Evolutionary conservation across 352 stramenopile species (phyloP).

Genomic region (Aphanomyces invadans): DNA sequence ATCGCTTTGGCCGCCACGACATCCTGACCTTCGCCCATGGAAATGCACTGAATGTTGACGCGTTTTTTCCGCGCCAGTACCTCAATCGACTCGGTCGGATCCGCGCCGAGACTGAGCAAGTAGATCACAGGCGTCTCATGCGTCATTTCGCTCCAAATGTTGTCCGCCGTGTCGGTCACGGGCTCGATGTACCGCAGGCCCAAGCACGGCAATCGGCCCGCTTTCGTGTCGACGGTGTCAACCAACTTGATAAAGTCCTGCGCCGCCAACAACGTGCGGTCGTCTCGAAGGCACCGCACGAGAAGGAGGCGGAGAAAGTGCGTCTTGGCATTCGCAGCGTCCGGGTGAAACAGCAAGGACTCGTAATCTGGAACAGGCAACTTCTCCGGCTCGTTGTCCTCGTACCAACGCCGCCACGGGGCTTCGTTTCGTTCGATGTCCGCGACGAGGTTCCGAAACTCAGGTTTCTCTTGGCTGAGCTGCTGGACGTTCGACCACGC

Average conservation of each 20-base stretch:
- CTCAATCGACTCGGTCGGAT: conserved; percentile 69
- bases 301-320: conserved; percentile 67
- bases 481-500: conserved; percentile 67
- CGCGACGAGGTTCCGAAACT: conserved; percentile 51
- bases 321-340: conserved; percentile 50
- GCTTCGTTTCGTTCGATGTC: conserved; percentile 65
- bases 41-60: conserved; percentile 58
- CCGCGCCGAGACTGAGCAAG: conserved; percentile 55
- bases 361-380: conserved; percentile 62
- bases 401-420: conserved; percentile 66
- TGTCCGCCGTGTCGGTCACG: conserved; percentile 66
- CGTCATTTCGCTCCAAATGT: conserved; percentile 54
- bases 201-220: conserved; percentile 44
- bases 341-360: conserved; percentile 48
- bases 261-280: conserved; percentile 63
- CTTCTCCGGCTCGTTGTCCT: conserved; percentile 70
- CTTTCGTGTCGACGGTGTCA: conserved; percentile 46
- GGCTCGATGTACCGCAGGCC: conserved; percentile 53
- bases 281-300: conserved; percentile 57
- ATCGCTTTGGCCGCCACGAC: conserved; percentile 49
- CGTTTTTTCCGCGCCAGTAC: conserved; percentile 58
- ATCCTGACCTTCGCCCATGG: conserved; percentile 73
- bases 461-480: conserved; percentile 51
- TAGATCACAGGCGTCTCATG: conserved; percentile 62
- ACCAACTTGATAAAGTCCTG: conserved; percentile 56